phyloP scores from a whole-genome alignment of 805 yeast genomes.

The Sporopachydermia lactativora region DNA sequence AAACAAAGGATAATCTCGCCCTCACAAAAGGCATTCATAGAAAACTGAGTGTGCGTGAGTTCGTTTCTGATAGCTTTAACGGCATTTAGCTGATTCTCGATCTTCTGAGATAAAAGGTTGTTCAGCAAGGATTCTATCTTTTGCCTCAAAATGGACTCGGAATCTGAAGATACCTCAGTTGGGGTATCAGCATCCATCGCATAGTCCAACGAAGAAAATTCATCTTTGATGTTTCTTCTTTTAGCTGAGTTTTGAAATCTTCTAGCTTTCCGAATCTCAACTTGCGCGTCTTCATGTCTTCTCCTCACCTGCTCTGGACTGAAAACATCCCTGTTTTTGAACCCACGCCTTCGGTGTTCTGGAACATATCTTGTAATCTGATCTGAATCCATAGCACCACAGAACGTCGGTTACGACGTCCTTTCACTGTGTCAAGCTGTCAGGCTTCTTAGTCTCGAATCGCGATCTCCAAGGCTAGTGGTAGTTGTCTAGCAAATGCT shows the following conservation, averaged over 20 bases:
- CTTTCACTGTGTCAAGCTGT: no score
- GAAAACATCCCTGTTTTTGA: slow-evolving; percentile 88
- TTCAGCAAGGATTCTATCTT: slow-evolving; percentile 57
- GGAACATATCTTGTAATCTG: slow-evolving; percentile 80
- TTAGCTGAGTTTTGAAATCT: slow-evolving; percentile 90
- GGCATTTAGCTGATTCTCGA: slow-evolving; percentile 73
- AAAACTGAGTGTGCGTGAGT: slow-evolving; percentile 86
- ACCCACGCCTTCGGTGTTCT: slow-evolving; percentile 92
- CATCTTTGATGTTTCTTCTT: slow-evolving; percentile 61
- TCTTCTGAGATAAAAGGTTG: not conserved
- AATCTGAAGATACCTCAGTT: slow-evolving; percentile 70
- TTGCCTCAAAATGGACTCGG: no score
- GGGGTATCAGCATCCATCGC: slow-evolving; percentile 29
- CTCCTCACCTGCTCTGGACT: slow-evolving; percentile 94
- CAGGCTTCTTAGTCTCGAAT: no score
- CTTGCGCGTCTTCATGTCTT: slow-evolving; percentile 94
- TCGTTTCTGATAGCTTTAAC: slow-evolving; percentile 89
- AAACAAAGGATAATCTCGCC: slow-evolving; percentile 88
- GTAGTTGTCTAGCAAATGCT: no score
- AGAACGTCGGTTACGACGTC: no score
- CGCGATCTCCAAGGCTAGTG: no score
- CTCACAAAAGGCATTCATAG: slow-evolving; percentile 84
- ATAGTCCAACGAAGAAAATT: slow-evolving; percentile 24
- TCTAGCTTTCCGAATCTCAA: slow-evolving; percentile 89
- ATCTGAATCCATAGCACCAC: slow-evolving; percentile 63